These are phyloP conservation scores for Jaminaea rosea DNA, from an alignment of 1,284 basidiomycete genomes.

Conservation along the genomic window DNA sequence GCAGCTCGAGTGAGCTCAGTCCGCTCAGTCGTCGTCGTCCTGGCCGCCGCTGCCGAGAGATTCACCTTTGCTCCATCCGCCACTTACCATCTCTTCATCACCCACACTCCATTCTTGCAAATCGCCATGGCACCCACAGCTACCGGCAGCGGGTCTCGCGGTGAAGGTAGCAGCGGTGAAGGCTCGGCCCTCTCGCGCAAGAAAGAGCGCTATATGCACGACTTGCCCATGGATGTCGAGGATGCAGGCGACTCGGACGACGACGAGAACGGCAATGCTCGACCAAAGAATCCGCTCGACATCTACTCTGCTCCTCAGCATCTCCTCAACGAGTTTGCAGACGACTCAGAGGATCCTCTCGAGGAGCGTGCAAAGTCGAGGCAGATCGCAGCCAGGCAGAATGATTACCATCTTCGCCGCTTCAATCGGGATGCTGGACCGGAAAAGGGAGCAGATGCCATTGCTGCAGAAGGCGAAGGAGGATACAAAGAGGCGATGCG, in stretches of 20 bases:
- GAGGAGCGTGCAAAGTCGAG: constrained; percentile 81
- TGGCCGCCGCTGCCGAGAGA: too few relatives aligned
- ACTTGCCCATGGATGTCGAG: constrained; percentile 20
- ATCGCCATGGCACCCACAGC: too few relatives aligned
- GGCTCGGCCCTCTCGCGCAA: constrained; percentile 12
- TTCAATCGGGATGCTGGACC: constrained; percentile 53
- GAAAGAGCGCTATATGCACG: constrained; percentile 27
- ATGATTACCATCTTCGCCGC: constrained; percentile 87
- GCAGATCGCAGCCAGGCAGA: constrained; percentile 87
- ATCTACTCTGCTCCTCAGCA: constrained; percentile 75
- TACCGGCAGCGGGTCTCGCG: too few relatives aligned
- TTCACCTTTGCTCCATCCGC: too few relatives aligned
- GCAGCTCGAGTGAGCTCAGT: too few relatives aligned
- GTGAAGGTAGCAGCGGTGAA: too few relatives aligned
- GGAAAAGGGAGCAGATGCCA: constrained; percentile 25
- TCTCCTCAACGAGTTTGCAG: constrained; percentile 83
- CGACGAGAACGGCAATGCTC: constrained; percentile 16
- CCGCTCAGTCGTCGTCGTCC: too few relatives aligned
- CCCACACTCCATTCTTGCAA: too few relatives aligned
- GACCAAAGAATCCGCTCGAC: constrained; percentile 35
- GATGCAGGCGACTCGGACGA: constrained; percentile 17
- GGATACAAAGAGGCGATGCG: constrained; percentile 97
- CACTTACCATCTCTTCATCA: too few relatives aligned
- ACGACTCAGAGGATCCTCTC: constrained; percentile 84
- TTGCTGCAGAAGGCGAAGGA: constrained; percentile 61